These are phyloP conservation scores for Leccinum solheimii DNA, from an alignment of 1,284 basidiomycete genomes.

Conservation along the genomic window DNA sequence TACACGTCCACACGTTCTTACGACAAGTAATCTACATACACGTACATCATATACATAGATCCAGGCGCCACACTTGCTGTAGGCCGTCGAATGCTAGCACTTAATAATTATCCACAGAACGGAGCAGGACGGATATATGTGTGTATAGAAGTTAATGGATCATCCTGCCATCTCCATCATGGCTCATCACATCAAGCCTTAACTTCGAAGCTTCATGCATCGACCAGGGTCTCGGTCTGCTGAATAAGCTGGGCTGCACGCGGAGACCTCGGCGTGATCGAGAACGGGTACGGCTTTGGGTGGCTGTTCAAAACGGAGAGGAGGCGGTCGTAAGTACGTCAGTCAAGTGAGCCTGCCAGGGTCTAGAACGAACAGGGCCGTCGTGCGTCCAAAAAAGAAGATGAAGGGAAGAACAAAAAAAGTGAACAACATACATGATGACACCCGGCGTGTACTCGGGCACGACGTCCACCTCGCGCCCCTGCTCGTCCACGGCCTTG, in stretches of 20 bases:
- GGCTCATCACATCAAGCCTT: background rate
- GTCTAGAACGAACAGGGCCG: background rate
- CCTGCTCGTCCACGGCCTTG: conserved; percentile 35
- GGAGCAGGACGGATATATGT: background rate
- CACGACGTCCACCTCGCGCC: conserved; percentile 34
- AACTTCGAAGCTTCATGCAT: background rate
- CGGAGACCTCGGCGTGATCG: conserved; percentile 32
- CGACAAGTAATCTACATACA: background rate
- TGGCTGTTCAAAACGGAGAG: conserved; percentile 5
- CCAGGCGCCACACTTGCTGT: background rate
- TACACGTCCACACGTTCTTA: background rate
- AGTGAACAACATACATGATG: conserved; percentile 42
- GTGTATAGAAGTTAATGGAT: background rate
- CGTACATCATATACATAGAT: background rate
- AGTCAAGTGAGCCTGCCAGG: background rate
- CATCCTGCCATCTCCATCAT: background rate
- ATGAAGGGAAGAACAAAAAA: background rate
- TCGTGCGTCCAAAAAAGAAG: too few relatives aligned
- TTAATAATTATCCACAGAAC: background rate
- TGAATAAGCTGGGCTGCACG: conserved; percentile 17
- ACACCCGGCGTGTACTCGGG: conserved; percentile 53
- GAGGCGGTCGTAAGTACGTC: background rate
- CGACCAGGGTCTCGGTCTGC: conserved; percentile 6
- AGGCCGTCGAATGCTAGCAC: background rate
- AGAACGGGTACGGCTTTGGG: conserved; percentile 25